A percentile compares a stretch with the other conserved stretches of the same genome.
Conservation (phyloP, 192 early-diverging fungal genomes). For the Rhizophagus clarus region DNA sequence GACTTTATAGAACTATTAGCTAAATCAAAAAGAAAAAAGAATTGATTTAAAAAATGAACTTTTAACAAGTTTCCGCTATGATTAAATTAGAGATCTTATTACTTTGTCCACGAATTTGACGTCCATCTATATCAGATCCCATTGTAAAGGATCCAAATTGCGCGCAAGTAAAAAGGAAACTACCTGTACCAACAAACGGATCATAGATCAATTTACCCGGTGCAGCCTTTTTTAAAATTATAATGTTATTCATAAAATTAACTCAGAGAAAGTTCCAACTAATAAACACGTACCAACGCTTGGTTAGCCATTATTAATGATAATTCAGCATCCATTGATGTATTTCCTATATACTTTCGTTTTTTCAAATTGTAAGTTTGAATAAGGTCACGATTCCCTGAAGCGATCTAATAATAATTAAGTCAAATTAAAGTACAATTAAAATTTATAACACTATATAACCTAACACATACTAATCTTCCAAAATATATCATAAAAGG, state of each 20-base stretch:
- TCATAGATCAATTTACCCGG: conserved; percentile 85
- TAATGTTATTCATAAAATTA: background rate
- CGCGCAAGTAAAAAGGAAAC: conserved; percentile 90
- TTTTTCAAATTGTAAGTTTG: conserved; percentile 94
- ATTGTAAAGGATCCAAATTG: conserved; percentile 91
- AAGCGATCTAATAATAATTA: conserved; percentile 50
- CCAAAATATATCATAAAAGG: conserved; percentile 69
- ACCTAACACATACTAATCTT: conserved; percentile 47
- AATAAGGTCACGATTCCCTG: conserved; percentile 71
- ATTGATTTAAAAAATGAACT: background rate
- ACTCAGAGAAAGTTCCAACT: background rate
- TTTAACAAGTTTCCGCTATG: background rate
- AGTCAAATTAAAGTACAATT: background rate
- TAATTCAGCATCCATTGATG: conserved; percentile 97
- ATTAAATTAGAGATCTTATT: conserved; percentile 5
- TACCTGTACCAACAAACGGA: conserved; percentile 97
- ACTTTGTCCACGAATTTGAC: conserved; percentile 92
- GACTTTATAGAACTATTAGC: conserved; percentile 52
- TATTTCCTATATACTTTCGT: conserved; percentile 91
- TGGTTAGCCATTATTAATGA: conserved; percentile 97
- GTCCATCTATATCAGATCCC: conserved; percentile 97
- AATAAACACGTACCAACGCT: conserved; percentile 64
- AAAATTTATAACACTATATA: background rate
- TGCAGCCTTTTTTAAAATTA: conserved; percentile 41
- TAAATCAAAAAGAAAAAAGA: background rate